A percentile compares a stretch with the other conserved stretches of the same genome.
phyloP scores from a whole-genome alignment of 1,284 basidiomycete genomes.

The Kalmanozyma brasiliensis region DNA sequence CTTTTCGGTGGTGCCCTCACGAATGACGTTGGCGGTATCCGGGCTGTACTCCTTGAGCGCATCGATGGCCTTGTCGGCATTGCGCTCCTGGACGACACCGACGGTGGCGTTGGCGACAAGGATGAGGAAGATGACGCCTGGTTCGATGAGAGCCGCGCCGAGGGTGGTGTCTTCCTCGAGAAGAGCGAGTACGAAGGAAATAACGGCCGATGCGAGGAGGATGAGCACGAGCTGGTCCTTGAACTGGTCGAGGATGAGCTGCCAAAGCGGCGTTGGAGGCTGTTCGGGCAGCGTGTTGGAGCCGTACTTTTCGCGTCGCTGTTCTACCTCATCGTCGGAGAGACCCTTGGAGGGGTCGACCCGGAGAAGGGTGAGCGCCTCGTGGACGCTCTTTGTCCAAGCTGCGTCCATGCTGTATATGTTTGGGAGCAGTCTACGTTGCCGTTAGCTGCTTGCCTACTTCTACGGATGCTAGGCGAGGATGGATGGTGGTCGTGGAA shows the following conservation, averaged over 20 bases:
- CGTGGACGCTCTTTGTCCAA: conserved; percentile 62
- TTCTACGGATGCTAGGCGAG: background rate
- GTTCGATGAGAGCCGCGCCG: conserved; percentile 65
- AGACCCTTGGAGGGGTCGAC: conserved; percentile 59
- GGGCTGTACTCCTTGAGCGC: conserved; percentile 66
- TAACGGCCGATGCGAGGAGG: conserved; percentile 64
- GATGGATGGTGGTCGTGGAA: conserved; percentile 1
- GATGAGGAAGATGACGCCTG: conserved; percentile 66
- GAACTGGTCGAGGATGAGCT: conserved; percentile 95
- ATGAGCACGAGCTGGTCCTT: conserved; percentile 69
- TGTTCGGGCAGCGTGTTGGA: conserved; percentile 79
- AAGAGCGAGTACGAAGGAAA: conserved; percentile 65
- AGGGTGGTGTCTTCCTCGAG: conserved; percentile 61
- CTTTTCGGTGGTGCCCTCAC: conserved; percentile 46
- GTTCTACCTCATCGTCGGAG: conserved; percentile 47
- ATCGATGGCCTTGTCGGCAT: conserved; percentile 67
- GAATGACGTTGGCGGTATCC: conserved; percentile 60
- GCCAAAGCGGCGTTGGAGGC: conserved; percentile 87
- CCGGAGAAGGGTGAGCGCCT: conserved; percentile 51
- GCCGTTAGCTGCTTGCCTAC: too few species aligned
- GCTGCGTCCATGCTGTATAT: conserved; percentile 54
- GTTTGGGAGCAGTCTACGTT: too few species aligned
- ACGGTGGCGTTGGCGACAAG: conserved; percentile 67
- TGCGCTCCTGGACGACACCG: conserved; percentile 66
- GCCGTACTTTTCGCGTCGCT: conserved; percentile 50